A percentile compares a stretch with the other conserved stretches of the same genome.
These are phyloP conservation scores for Reticulascus tulasneorum DNA, from an alignment of 2,329 filamentous ascomycete species.

Conservation along the genomic window DNA sequence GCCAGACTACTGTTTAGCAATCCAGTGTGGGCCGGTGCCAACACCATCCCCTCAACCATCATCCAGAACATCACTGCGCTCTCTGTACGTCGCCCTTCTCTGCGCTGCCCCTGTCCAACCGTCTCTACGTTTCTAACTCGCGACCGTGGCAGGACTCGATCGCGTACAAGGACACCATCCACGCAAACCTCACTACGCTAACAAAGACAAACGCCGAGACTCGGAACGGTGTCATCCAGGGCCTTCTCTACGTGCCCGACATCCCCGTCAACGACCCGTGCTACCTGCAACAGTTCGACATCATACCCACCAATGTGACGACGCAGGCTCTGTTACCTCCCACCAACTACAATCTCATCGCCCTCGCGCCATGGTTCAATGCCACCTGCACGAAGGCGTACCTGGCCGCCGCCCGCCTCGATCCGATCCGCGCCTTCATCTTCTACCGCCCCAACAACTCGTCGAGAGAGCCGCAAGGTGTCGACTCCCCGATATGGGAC, in stretches of 20 bases:
- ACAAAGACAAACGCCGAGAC: slow-evolving; percentile 62
- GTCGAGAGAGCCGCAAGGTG: slow-evolving; percentile 59
- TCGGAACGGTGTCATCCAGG: slow-evolving; percentile 61
- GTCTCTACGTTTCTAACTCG: slow-evolving; percentile 5
- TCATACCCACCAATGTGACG: slow-evolving; percentile 73
- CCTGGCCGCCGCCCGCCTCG: slow-evolving; percentile 55
- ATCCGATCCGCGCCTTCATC: slow-evolving; percentile 59
- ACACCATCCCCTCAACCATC: slow-evolving; percentile 48
- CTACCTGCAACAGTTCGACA: slow-evolving; percentile 55
- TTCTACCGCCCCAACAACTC: slow-evolving; percentile 58
- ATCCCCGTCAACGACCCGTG: slow-evolving; percentile 58
- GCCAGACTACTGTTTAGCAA: slow-evolving; percentile 57
- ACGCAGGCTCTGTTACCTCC: slow-evolving; percentile 64
- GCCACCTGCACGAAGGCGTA: slow-evolving; percentile 70
- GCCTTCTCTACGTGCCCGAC: slow-evolving; percentile 81
- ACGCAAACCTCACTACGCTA: slow-evolving; percentile 68
- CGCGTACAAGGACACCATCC: slow-evolving; percentile 48
- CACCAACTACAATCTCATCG: slow-evolving; percentile 70
- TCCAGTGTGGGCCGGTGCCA: slow-evolving; percentile 48
- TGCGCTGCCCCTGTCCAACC: neutral
- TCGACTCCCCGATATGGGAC: slow-evolving; percentile 64
- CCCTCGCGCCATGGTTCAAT: slow-evolving; percentile 82
- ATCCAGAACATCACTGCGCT: slow-evolving; percentile 54
- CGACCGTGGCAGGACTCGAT: slow-evolving; percentile 28
- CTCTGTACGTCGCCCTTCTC: slow-evolving; percentile 38